A percentile compares a stretch with the other conserved stretches of the same genome.
phyloP scores from a whole-genome alignment of 2,329 filamentous ascomycete genomes.

The Fusarium falciforme region DNA sequence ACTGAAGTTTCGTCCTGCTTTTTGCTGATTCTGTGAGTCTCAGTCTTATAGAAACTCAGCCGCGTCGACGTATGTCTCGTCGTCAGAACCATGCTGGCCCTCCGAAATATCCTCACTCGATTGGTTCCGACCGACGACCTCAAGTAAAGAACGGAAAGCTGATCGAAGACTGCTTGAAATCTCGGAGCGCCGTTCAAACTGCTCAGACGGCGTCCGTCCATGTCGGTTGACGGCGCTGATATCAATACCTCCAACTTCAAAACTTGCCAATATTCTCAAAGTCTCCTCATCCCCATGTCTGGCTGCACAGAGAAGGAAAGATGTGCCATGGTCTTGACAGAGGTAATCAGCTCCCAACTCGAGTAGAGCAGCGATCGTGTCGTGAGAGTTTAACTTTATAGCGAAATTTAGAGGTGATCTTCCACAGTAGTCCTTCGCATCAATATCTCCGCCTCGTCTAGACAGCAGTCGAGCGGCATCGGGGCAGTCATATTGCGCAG shows the following conservation, averaged over 20 bases:
- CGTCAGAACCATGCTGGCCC: no score
- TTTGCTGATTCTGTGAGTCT: no score
- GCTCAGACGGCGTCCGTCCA: not conserved
- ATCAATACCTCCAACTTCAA: not conserved
- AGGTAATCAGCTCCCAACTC: not conserved
- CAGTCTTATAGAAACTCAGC: not conserved
- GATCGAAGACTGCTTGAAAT: not conserved
- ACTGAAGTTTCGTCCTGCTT: no score
- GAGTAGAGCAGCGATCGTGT: not conserved
- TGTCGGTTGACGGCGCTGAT: not conserved
- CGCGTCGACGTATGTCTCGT: not conserved
- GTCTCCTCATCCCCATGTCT: not conserved
- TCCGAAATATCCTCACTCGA: not conserved
- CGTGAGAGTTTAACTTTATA: no score
- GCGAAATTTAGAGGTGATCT: no score
- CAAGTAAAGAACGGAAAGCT: not conserved
- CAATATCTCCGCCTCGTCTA: not conserved
- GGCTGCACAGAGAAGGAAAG: rapidly evolving
- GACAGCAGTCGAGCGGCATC: no score
- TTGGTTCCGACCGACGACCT: not conserved
- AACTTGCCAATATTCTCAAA: not conserved
- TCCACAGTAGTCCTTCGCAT: not conserved
- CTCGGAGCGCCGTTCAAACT: not conserved
- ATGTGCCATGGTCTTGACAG: no score
- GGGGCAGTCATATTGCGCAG: not conserved